Base-by-base conservation (phyloP, 2,329 filamentous ascomycete species). In the Ramularia collo-cygni region DNA sequence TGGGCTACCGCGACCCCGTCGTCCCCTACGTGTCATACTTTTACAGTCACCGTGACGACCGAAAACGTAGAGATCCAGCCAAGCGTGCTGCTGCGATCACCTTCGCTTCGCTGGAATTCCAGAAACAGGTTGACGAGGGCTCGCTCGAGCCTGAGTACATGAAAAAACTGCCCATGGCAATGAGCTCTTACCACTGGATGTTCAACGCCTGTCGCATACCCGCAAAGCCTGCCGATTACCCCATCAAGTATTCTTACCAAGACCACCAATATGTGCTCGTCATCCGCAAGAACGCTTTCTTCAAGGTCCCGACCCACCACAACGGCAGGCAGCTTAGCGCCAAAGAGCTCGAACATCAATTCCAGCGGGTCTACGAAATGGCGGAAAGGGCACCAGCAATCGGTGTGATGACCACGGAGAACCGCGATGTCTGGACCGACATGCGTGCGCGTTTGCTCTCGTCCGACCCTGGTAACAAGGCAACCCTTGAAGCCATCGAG, bases 1-100 rank as follows among this genome's bases (percentile, higher is more conserved):
- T 98, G 51, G 76, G 70, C 51, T 96, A 96, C 71, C 84, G 90
- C 52, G 92, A 96, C 64, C 92, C 92, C 2, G 86, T 98, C 33
- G 85, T 96, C 13, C 92, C 92, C 46, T 98, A 96, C 62, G 92
- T 98, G 59, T 95, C 87, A 66, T 98, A 98, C 76, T 98, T 98
- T 71, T 98, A 98, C 72, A 95, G 89, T 40, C 90, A 96, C 71
- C 80, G 87, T 53, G 92, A 98, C 66, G 93, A 98, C 67, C 81
- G 86, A 54, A 77, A 81, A 60, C 79, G 90, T 52, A 81, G 88
- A 48, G 79, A 95, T 64, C 92, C 92, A 0, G 82, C 84, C 48
- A 94, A 93, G 75, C 85, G 92, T 49, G 92, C 92, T 3, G 92
- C 92, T 3, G 89, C 90, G 50, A 83, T 98, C 51, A 81, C 85